Conservation (phyloP, 805 yeast species). For the Starmerella floris region DNA sequence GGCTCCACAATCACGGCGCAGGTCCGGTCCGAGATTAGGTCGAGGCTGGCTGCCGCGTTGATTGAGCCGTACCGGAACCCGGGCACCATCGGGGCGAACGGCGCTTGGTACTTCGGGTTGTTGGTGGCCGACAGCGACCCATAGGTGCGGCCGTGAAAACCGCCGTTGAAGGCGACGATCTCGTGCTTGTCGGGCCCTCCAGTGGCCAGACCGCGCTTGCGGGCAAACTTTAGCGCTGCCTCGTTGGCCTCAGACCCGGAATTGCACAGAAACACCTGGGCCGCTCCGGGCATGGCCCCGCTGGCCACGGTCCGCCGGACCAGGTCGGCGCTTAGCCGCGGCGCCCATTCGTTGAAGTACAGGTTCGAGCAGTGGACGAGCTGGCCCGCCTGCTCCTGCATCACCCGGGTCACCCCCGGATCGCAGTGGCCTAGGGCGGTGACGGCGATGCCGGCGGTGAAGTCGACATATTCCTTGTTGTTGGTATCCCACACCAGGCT, state of each 20-base stretch:
- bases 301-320: slow-evolving; percentile 52
- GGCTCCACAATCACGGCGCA: slow-evolving; percentile 95
- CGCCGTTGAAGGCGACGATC: slow-evolving; percentile 71
- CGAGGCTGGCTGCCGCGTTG: slow-evolving; percentile 47
- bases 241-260: slow-evolving; percentile 75
- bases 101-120: slow-evolving; percentile 82
- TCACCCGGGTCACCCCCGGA: slow-evolving; percentile 55
- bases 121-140: slow-evolving; percentile 90
- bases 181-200: slow-evolving; percentile 42
- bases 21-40: slow-evolving; percentile 47
- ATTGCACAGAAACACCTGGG: slow-evolving; percentile 56
- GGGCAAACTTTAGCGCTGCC: slow-evolving; percentile 63
- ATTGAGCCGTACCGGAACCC: slow-evolving; percentile 62
- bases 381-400: slow-evolving; percentile 56
- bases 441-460: slow-evolving; percentile 93
- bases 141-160: slow-evolving; percentile 92
- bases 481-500: slow-evolving; percentile 70
- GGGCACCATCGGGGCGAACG: slow-evolving; percentile 85
- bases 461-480: slow-evolving; percentile 65
- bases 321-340: slow-evolving; percentile 58
- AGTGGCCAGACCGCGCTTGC: slow-evolving; percentile 59
- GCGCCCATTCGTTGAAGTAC: slow-evolving; percentile 72
- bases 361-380: slow-evolving; percentile 77
- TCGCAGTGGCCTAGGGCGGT: slow-evolving; percentile 87
- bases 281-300: slow-evolving; percentile 74